A percentile compares a stretch with the other conserved stretches of the same genome.
Conservation (phyloP, 768 basidiomycete species). For the Thelephora ganbajun region DNA sequence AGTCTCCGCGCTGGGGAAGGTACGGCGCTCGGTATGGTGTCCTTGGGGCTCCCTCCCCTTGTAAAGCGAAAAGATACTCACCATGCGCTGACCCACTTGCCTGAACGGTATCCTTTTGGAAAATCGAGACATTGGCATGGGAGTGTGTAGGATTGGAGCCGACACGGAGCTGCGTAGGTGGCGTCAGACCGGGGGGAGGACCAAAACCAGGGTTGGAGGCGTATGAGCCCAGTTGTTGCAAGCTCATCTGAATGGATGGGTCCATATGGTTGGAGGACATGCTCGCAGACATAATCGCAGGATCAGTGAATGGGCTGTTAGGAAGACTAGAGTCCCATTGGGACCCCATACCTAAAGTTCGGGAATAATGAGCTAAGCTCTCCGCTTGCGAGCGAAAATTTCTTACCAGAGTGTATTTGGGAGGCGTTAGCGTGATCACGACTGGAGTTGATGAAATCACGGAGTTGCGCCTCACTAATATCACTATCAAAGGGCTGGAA, state of each 20-base stretch:
- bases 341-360: conserved; percentile 1
- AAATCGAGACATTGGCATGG: conserved; percentile 7
- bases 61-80: conserved; percentile 45
- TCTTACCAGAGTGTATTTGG: conserved; percentile 33
- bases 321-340: not conserved
- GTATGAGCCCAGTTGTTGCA: conserved; percentile 3
- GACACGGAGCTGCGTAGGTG: conserved; percentile 18
- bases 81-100: conserved; percentile 36
- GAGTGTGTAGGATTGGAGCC: not conserved
- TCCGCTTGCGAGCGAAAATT: conserved; percentile 24
- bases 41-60: conserved; percentile 66
- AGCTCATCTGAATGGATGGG: conserved; percentile 14
- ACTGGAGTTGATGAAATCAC: conserved; percentile 63
- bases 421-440: conserved; percentile 35
- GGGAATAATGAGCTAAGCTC: conserved; percentile 3
- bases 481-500: conserved; percentile 47
- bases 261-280: conserved; percentile 30
- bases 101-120: conserved; percentile 18
- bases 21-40: conserved; percentile 79
- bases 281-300: conserved; percentile 70
- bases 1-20: conserved; percentile 79
- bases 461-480: conserved; percentile 63
- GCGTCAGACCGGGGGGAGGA: conserved; percentile 57
- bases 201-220: conserved; percentile 15
- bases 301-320: conserved; percentile 42